phyloP scores from a whole-genome alignment of 208 protist genomes.

The Leptomonas pyrrhocoris region DNA sequence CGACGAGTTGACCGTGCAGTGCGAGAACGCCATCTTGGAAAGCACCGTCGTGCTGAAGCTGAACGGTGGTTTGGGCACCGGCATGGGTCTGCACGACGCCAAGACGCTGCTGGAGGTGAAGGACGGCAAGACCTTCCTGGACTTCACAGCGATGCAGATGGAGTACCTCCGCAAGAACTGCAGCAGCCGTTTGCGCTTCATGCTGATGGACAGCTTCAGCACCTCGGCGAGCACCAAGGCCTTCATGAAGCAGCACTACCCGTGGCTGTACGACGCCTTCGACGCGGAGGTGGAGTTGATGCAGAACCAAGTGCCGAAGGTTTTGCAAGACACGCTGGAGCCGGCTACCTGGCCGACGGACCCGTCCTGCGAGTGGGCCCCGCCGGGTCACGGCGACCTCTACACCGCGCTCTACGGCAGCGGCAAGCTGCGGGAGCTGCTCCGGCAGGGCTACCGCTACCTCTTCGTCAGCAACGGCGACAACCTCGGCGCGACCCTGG shows the following conservation, averaged over 20 bases:
- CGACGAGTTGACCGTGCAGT: conserved; percentile 34
- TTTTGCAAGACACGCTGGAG: conserved; percentile 60
- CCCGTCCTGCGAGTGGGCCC: conserved; percentile 92
- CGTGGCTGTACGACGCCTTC: conserved; percentile 50
- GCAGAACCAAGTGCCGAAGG: conserved; percentile 90
- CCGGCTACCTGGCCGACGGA: conserved; percentile 60
- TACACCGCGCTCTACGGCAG: conserved; percentile 94
- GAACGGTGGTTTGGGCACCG: conserved; percentile 96
- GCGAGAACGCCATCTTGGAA: conserved; percentile 42
- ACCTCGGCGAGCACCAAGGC: conserved; percentile 93
- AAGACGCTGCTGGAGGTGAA: conserved; percentile 94
- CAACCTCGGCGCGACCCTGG: conserved; percentile 97
- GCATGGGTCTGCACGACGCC: conserved; percentile 87
- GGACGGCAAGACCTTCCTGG: conserved; percentile 96
- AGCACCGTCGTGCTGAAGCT: conserved; percentile 97
- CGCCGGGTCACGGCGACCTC: conserved; percentile 99
- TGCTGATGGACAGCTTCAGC: conserved; percentile 99
- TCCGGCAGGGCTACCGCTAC: conserved; percentile 93
- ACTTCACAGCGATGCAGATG: conserved; percentile 96
- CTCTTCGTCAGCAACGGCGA: conserved; percentile 99
- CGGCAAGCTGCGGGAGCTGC: conserved; percentile 87
- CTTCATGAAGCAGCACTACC: conserved; percentile 64
- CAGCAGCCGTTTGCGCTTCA: conserved; percentile 92
- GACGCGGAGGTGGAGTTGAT: conserved; percentile 74
- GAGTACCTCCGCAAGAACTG: conserved; percentile 90